These are phyloP conservation scores for Solanum chmielewskii DNA, from an alignment of 257 asterid species.

Conservation along the genomic window DNA sequence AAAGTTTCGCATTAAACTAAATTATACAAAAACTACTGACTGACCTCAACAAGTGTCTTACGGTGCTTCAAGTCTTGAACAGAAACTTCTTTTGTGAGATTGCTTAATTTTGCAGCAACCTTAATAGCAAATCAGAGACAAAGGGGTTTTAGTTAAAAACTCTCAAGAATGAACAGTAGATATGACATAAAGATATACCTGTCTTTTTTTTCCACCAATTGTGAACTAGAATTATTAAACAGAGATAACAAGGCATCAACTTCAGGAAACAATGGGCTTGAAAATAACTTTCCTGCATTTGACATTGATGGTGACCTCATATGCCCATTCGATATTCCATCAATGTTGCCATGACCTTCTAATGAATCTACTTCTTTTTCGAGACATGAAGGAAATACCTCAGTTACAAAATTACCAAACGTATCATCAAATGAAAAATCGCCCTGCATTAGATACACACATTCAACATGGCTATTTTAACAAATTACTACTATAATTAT, in stretches of 20 bases:
- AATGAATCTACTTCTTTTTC: conserved; percentile 58
- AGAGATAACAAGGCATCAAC: conserved; percentile 80
- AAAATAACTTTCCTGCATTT: conserved; percentile 41
- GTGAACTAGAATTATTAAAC: conserved; percentile 72
- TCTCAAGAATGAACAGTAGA: not conserved
- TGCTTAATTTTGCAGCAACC: conserved; percentile 81
- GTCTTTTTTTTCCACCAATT: conserved; percentile 71
- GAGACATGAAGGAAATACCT: conserved; percentile 73
- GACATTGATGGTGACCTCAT: conserved; percentile 30
- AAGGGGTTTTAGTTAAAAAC: not conserved
- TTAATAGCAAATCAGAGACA: conserved; percentile 11
- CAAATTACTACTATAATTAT: not conserved
- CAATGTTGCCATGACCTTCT: conserved; percentile 53
- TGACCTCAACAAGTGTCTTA: conserved; percentile 86
- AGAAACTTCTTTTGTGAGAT: conserved; percentile 74
- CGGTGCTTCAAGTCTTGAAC: conserved; percentile 89
- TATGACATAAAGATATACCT: conserved; percentile 28
- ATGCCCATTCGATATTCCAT: conserved; percentile 59
- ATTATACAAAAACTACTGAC: not conserved
- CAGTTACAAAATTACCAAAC: conserved; percentile 78
- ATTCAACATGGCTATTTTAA: not conserved
- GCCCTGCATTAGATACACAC: conserved; percentile 39
- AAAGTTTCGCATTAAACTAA: not conserved
- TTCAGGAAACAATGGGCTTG: conserved; percentile 81
- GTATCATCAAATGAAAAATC: conserved; percentile 90